phyloP scores from a whole-genome alignment of 2,329 filamentous ascomycete species.

The Xylaria sp. region DNA sequence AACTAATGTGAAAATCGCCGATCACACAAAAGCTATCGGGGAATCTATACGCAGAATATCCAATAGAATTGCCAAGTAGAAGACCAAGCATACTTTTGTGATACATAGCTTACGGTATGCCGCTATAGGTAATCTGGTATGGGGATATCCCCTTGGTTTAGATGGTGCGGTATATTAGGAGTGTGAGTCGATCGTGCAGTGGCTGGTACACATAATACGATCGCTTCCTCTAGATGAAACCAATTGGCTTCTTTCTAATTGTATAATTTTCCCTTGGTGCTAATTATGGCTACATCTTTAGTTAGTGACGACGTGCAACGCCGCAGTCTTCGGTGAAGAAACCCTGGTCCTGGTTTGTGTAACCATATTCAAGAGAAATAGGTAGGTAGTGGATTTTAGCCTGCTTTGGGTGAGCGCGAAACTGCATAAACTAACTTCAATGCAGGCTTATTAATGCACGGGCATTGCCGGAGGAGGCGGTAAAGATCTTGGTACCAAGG shows the following conservation, averaged over 20 bases:
- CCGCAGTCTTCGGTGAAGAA: not conserved
- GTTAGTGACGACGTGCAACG: not conserved
- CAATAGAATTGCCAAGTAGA: not conserved
- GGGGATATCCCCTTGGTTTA: not conserved
- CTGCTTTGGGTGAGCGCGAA: constrained; percentile 11
- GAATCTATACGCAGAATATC: not conserved
- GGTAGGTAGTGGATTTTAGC: constrained; percentile 12
- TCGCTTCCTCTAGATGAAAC: not conserved
- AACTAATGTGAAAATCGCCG: constrained; percentile 20
- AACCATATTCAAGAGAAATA: constrained; percentile 15
- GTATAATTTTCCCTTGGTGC: not conserved
- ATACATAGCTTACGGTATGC: constrained; percentile 5
- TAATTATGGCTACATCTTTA: not conserved
- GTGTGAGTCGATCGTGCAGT: not conserved
- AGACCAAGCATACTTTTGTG: not conserved
- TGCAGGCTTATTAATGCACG: constrained; percentile 20
- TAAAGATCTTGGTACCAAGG: not conserved
- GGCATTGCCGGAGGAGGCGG: not conserved
- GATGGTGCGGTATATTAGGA: not conserved
- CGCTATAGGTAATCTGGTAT: not conserved
- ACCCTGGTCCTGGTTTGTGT: constrained; percentile 26
- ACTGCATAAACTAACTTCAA: constrained; percentile 16
- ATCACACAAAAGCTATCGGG: constrained; percentile 17
- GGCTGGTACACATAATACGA: not conserved
- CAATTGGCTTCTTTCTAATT: not conserved